Evolutionary conservation across 2,329 filamentous ascomycete genomes (phyloP).

Genomic region (Cyphellophora europaea): DNA sequence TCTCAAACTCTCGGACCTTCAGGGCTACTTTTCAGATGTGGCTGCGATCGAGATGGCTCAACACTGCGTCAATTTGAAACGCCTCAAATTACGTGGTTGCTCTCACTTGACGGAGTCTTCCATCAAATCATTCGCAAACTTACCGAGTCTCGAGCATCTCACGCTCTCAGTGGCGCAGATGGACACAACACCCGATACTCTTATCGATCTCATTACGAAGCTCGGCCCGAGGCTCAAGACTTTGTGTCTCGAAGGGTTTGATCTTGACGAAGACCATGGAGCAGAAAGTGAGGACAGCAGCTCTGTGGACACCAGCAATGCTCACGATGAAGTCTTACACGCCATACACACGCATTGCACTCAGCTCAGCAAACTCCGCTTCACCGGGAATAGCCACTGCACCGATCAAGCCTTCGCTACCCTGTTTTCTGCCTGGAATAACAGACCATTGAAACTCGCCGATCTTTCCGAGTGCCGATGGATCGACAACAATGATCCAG

Average conservation of each 20-base stretch:
- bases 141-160: constrained; percentile 62
- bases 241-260: constrained; percentile 64
- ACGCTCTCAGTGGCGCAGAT: constrained; percentile 58
- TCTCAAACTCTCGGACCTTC: constrained; percentile 74
- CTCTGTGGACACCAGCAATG: constrained; percentile 62
- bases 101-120: constrained; percentile 60
- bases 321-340: constrained; percentile 61
- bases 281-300: constrained; percentile 53
- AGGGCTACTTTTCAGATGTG: constrained; percentile 69
- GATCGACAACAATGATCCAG: constrained; percentile 59
- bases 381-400: constrained; percentile 55
- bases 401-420: background rate
- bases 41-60: constrained; percentile 53
- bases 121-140: constrained; percentile 52
- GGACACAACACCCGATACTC: constrained; percentile 45
- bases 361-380: constrained; percentile 63
- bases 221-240: constrained; percentile 63
- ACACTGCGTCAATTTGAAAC: constrained; percentile 58
- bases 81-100: constrained; percentile 75
- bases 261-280: constrained; percentile 19
- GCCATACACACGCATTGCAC: constrained; percentile 63
- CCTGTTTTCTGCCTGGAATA: constrained; percentile 25
- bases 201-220: constrained; percentile 51
- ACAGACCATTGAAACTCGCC: constrained; percentile 58
- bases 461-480: constrained; percentile 65